Evolutionary conservation across 148 eudicot genomes (phyloP).

Genomic region (Limonium bicolor): DNA sequence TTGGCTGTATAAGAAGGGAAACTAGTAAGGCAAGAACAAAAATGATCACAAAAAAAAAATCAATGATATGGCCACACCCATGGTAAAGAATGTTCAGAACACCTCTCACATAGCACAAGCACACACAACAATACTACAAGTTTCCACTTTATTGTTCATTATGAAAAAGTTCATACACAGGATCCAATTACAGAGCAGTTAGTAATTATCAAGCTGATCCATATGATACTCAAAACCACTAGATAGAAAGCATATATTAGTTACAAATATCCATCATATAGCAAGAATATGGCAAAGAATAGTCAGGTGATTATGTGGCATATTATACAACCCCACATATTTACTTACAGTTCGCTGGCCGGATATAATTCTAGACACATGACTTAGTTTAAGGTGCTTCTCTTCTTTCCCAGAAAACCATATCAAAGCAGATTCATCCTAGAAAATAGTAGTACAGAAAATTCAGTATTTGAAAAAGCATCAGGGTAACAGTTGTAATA

Average conservation of each 20-base stretch:
- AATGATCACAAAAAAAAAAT: not conserved
- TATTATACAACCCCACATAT: too few species aligned
- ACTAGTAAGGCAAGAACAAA: conserved; percentile 7
- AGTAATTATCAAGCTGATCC: too few species aligned
- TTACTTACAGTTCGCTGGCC: conserved; percentile 93
- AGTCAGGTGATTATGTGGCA: too few species aligned
- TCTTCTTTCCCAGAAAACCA: conserved; percentile 97
- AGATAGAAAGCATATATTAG: too few species aligned
- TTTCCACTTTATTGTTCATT: too few species aligned
- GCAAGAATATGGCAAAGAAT: too few species aligned
- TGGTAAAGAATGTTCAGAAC: not conserved
- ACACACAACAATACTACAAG: too few species aligned
- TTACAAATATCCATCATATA: too few species aligned
- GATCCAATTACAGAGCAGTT: too few species aligned
- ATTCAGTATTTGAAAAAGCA: not conserved
- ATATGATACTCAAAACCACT: too few species aligned
- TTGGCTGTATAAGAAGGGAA: conserved; percentile 37
- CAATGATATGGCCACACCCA: not conserved
- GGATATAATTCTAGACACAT: conserved; percentile 84
- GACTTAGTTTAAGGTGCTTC: conserved; percentile 79
- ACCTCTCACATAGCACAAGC: too few species aligned
- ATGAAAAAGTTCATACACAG: too few species aligned
- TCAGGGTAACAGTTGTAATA: not conserved
- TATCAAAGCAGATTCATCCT: conserved; percentile 84
- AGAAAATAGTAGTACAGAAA: conserved; percentile 17